Percentiles rank a stretch among this genome's conserved stretches.
Conservation (phyloP, 805 yeast species). For the Lipomyces orientalis region DNA sequence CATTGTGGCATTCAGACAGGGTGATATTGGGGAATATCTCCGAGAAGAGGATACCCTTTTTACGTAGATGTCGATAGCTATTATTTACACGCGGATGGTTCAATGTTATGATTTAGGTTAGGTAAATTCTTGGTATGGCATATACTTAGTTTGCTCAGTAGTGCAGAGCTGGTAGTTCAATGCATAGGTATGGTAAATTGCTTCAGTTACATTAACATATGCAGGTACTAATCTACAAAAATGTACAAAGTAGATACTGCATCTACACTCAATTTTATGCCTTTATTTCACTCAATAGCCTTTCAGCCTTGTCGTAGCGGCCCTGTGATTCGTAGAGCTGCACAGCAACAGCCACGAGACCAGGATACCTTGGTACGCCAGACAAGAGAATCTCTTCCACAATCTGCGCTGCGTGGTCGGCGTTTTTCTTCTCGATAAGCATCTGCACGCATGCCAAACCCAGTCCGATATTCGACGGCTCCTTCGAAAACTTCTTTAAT, state of each 20-base stretch:
- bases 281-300: constrained; percentile 45
- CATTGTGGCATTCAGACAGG: constrained; percentile 94
- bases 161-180: constrained; percentile 8
- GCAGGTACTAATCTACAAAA: not conserved
- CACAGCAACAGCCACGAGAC: constrained; percentile 56
- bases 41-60: constrained; percentile 97
- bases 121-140: not conserved
- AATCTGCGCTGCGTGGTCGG: constrained; percentile 42
- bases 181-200: not conserved
- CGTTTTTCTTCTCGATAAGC: constrained; percentile 37
- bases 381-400: constrained; percentile 27
- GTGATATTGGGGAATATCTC: constrained; percentile 95
- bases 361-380: constrained; percentile 44
- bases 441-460: constrained; percentile 44
- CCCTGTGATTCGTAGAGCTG: constrained; percentile 57
- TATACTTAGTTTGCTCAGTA: not conserved
- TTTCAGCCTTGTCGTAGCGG: constrained; percentile 46
- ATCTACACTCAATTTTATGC: constrained; percentile 23
- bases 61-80: constrained; percentile 23
- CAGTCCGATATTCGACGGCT: constrained; percentile 41
- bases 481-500: constrained; percentile 41
- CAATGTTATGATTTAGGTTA: not conserved
- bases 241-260: not conserved
- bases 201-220: not conserved
- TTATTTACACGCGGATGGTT: not conserved